These are phyloP conservation scores for Fagopyrum homotropicum DNA, from an alignment of 148 eudicot genomes.

Conservation along the genomic window DNA sequence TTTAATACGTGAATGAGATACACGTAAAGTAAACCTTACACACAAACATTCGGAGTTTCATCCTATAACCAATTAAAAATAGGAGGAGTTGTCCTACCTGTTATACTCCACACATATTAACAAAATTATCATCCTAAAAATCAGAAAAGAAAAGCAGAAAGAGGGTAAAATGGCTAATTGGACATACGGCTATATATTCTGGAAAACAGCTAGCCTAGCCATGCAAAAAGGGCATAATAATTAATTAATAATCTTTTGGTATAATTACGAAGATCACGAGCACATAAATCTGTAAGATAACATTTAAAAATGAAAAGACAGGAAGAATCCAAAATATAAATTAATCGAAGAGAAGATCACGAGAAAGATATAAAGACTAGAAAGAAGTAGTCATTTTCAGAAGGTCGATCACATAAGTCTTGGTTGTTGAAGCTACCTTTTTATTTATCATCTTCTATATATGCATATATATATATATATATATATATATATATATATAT, in stretches of 20 bases:
- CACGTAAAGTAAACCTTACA: too few species aligned
- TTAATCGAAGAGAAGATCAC: not conserved
- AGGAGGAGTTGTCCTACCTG: too few species aligned
- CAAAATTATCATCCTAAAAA: too few species aligned
- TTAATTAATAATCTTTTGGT: not conserved
- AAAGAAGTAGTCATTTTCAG: slow-evolving; percentile 1
- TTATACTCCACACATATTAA: too few species aligned
- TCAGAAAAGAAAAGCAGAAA: not conserved
- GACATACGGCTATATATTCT: not conserved
- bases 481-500: not conserved
- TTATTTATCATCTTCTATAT: not conserved
- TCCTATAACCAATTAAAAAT: too few species aligned
- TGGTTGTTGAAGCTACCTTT: slow-evolving; percentile 7
- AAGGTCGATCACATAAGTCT: not conserved
- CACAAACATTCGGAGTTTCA: too few species aligned
- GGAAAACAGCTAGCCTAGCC: not conserved
- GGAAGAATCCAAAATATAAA: not conserved
- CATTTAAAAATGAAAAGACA: not conserved
- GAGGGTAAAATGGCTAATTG: not conserved
- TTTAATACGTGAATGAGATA: too few species aligned
- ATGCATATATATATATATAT: not conserved
- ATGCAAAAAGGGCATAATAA: not conserved
- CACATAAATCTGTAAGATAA: not conserved
- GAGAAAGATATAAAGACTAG: not conserved
- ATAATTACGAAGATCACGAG: not conserved